A percentile compares a stretch with the other conserved stretches of the same genome.
Evolutionary conservation across 257 asterid genomes (phyloP).

Genomic region (Schizonepeta tenuifolia): DNA sequence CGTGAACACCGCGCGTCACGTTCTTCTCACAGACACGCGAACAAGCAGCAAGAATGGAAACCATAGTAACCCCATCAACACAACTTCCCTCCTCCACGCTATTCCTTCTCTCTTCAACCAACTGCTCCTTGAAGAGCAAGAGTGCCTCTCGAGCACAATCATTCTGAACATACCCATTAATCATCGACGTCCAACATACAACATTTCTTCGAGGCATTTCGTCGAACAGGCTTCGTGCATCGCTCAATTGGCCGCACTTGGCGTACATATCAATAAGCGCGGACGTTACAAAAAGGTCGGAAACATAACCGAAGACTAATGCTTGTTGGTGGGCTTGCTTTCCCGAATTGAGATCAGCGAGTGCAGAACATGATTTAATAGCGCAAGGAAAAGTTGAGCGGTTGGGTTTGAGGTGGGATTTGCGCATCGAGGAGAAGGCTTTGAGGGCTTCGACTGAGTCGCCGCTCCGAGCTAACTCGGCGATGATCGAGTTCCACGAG

Average conservation of each 20-base stretch:
- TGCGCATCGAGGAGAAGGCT: constrained; percentile 90
- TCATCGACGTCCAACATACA: constrained; percentile 96
- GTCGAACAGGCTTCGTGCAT: constrained; percentile 74
- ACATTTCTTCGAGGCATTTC: constrained; percentile 75
- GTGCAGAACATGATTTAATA: constrained; percentile 83
- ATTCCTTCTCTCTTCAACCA: constrained; percentile 48
- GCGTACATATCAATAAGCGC: constrained; percentile 89
- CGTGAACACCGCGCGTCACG: constrained; percentile 64
- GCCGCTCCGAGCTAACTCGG: constrained; percentile 84
- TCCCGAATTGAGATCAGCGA: constrained; percentile 74
- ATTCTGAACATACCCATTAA: constrained; percentile 75
- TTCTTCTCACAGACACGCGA: constrained; percentile 65
- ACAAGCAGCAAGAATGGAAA: constrained; percentile 81
- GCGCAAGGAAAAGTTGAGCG: constrained; percentile 85
- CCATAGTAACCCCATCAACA: constrained; percentile 77
- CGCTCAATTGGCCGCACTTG: constrained; percentile 62
- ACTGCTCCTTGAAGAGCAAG: constrained; percentile 64
- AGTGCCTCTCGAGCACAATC: constrained; percentile 62
- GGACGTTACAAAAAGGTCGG: constrained; percentile 74
- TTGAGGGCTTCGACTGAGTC: constrained; percentile 79
- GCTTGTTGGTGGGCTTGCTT: constrained; percentile 91
- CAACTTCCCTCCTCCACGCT: constrained; percentile 38
- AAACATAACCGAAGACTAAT: constrained; percentile 61
- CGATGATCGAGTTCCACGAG: constrained; percentile 94
- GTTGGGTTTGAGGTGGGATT: constrained; percentile 71